phyloP scores from a whole-genome alignment of 1,139 yeast species.

The Pichia kudriavzevii region DNA sequence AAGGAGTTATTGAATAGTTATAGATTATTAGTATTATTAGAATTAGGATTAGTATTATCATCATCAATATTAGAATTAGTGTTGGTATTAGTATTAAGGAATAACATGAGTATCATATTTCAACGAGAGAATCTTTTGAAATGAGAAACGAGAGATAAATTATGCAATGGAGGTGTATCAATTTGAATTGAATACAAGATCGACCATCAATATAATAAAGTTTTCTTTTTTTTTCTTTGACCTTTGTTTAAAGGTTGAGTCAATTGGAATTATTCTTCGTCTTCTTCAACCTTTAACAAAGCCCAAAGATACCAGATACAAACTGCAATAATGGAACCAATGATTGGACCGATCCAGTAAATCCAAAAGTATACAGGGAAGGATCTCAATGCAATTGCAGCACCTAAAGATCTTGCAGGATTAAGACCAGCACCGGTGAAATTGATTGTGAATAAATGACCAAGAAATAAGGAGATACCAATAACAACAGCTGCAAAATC shows the following conservation, averaged over 20 bases:
- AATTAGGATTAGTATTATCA: background rate
- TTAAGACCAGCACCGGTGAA: conserved; percentile 89
- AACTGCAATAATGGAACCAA: conserved; percentile 63
- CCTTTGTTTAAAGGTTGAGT: no score
- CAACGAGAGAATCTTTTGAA: no score
- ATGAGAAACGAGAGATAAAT: no score
- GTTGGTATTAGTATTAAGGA: background rate
- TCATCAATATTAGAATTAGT: background rate
- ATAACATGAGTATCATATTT: no score
- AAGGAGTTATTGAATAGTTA: background rate
- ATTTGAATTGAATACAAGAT: no score
- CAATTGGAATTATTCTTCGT: conserved; percentile 20
- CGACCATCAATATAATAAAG: no score
- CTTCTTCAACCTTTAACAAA: conserved; percentile 58
- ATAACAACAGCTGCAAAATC: conserved; percentile 77
- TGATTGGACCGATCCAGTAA: conserved; percentile 81
- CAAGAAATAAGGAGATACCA: conserved; percentile 76
- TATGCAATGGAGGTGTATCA: no score
- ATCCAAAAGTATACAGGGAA: conserved; percentile 89
- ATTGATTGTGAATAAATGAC: conserved; percentile 74
- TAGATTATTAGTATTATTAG: background rate
- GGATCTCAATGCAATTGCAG: conserved; percentile 47
- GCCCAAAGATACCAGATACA: conserved; percentile 63
- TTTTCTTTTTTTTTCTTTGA: no score
- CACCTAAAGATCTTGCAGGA: conserved; percentile 89